phyloP scores from a whole-genome alignment of 441 rosid species.

The Syzygium malaccense region DNA sequence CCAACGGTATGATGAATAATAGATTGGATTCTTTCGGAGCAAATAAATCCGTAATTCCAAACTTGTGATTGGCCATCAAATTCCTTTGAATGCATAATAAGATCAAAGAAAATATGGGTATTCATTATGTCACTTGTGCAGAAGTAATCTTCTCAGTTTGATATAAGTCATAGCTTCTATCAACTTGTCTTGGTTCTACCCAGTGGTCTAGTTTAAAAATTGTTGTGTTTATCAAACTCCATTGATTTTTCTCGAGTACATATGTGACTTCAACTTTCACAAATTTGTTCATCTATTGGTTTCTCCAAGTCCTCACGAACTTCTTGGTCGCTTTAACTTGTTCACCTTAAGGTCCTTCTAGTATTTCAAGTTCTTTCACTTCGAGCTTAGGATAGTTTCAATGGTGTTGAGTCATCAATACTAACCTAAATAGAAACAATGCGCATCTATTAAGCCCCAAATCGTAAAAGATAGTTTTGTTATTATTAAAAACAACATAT shows the following conservation, averaged over 20 bases:
- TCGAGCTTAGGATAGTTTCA: background rate
- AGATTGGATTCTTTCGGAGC: background rate
- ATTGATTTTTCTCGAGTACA: background rate
- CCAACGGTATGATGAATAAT: background rate
- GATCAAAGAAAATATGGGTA: background rate
- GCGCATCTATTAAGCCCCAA: background rate
- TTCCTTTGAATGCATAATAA: background rate
- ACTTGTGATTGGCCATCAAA: background rate
- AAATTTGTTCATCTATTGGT: background rate
- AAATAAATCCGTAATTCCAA: background rate
- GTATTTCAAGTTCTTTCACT: background rate
- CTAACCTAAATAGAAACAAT: background rate
- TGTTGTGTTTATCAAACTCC: background rate
- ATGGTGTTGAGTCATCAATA: background rate
- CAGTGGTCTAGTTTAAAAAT: background rate
- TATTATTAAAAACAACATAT: background rate
- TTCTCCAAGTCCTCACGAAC: background rate
- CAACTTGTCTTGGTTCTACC: background rate
- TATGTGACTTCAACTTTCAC: background rate
- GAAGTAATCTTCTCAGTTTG: background rate
- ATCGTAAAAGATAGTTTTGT: background rate
- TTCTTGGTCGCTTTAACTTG: background rate
- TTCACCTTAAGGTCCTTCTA: background rate
- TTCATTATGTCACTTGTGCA: background rate
- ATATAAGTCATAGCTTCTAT: background rate